These are phyloP conservation scores for Passiflora organensis DNA, from an alignment of 345 rosid species.

Conservation along the genomic window DNA sequence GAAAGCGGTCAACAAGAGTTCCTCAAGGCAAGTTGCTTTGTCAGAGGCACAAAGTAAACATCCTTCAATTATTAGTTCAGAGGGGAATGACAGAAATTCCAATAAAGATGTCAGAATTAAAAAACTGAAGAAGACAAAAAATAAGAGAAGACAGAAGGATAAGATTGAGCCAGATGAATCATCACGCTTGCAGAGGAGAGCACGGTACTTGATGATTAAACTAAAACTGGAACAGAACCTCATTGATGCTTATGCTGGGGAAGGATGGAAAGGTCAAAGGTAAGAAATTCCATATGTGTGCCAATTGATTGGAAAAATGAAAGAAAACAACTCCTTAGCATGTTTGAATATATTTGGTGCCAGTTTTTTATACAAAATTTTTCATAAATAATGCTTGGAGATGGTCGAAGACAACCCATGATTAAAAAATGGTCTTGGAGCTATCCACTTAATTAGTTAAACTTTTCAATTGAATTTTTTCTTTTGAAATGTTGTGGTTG, in stretches of 20 bases:
- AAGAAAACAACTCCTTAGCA: not conserved
- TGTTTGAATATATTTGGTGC: too few relatives aligned
- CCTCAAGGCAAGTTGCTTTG: constrained; percentile 26
- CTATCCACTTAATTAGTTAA: not conserved
- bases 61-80: constrained; percentile 8
- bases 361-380: too few relatives aligned
- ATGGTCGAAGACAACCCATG: not conserved
- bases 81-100: constrained; percentile 23
- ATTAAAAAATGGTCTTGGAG: not conserved
- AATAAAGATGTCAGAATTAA: constrained; percentile 26
- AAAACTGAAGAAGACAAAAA: constrained; percentile 44
- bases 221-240: constrained; percentile 98
- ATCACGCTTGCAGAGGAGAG: constrained; percentile 76
- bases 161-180: constrained; percentile 63
- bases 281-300: constrained; percentile 21
- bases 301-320: not conserved
- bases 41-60: constrained; percentile 14
- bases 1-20: constrained; percentile 18
- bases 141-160: constrained; percentile 41
- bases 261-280: constrained; percentile 99
- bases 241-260: constrained; percentile 89
- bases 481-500: not conserved
- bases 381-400: not conserved
- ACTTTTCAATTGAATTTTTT: not conserved
- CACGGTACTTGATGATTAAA: constrained; percentile 80